Base-by-base conservation (phyloP, 2,329 filamentous ascomycete species). In the Pestalotiopsis sp. region DNA sequence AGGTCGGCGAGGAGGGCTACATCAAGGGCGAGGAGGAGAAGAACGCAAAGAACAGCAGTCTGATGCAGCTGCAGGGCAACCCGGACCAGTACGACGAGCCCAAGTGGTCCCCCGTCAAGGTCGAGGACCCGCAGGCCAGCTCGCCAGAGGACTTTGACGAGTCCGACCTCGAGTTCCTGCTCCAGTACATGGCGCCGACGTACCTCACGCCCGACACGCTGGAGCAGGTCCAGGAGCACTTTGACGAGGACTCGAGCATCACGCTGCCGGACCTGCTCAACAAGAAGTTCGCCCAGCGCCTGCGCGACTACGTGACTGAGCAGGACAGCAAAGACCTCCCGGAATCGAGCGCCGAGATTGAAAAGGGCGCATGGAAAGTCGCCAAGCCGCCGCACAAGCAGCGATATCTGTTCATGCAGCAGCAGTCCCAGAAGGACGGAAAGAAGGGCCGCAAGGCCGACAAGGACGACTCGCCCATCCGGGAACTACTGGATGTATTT, bases 311-410 rank as follows among this genome's bases (percentile, higher is more conserved):
- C 73, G 86, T 98, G 61, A 87, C 91, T 71, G 84, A 85, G 1
- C 86, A 91, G 73, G 92, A 95, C 75, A 82, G 81, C 68, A 77
- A 83, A 41, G 52, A 77, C 2, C 76, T 87, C 4, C 82, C 84
- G 0, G 79, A 82, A 17, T 79, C 82, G 17, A 88, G 86, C 60
- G 76, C 80, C 0, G 85, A 87, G 68, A 90, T 92, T 69, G 88
- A 91, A 75, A 84, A 84, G 70, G 87, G 84, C 57, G 81, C 82
- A 0, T 96, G 93, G 93, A 88, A 86, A 70, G 92, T 97, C 9
- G 93, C 96, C 6, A 88, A 89, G 39, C 96, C 96, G 52, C 96
- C 96, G 0, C 95, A 99, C 82, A 99, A 99, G 83, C 94, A 98
- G 77, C 93, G 95, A 14, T 99, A 92, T 79, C 85, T 97, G 2